Base-by-base conservation (phyloP, 2,329 filamentous ascomycete species). In the Phyllosticta paracitricarpa region DNA sequence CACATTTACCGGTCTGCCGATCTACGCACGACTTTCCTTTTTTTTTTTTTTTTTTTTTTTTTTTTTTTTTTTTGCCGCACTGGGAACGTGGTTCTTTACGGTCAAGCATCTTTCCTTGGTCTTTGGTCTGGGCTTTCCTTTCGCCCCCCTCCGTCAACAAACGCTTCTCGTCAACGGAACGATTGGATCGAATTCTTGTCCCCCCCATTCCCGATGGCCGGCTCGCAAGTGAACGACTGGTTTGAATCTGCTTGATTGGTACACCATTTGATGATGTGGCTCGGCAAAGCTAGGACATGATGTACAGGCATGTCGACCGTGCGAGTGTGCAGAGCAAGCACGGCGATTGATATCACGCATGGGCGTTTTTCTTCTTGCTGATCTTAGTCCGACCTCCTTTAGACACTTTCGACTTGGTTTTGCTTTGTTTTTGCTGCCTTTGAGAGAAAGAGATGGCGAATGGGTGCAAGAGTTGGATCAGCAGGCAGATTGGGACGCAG, bases 221-320 rank as follows among this genome's bases (percentile, higher is more conserved):
- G 28, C 28, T 30, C 28, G 28, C 28, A 30, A 8, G 28, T 4
- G 28, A 30, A 30, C 28, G 28, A 30, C 28, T 6, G 40, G 40
- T 48, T n/a, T 48, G 17, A 48, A n/a, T 48, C 14, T 4, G 7
- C n/a, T 48, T 48, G 84, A 61, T 83, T 82, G 69, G 88, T 85
- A 79, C 97, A 99, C 72, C 97, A 91, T 77, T 97, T 91, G 65
- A 97, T 82, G 0, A 91, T 96, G 64, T 94, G 90, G 54, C 89
- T 84, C 74, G 97, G 91, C 63, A 91, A 85, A 52, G 89, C 85
- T 30, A 95, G 78, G 12, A 89, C 40, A 48, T 48, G 40, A 48
- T 48, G 40, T 48, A 48, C 40, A 89, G 22, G 86, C 87, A n/a
- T 88, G 87, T 48, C 40, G 19, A 48, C 14, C 17, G 51, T 30